Evolutionary conservation across 768 basidiomycete species (phyloP), one percentile per base, ranked within the genome.

Genomic region (Mycena metata): DNA sequence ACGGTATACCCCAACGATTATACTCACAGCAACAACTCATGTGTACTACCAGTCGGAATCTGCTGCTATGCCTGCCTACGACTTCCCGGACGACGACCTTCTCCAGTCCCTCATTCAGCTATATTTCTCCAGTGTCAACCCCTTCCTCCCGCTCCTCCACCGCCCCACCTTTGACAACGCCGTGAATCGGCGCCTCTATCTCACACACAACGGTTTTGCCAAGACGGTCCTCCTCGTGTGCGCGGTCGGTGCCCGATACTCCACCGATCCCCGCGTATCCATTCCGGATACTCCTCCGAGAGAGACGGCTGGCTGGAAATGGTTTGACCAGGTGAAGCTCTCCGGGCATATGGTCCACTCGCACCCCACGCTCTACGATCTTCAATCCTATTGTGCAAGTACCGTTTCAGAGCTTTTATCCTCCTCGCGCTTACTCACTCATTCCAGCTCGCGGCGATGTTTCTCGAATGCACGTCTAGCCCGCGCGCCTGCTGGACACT

Each of bases 401-500:
- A 7, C 23, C 36, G 19, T 2, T 45, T 26, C 47, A 9, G 77
- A 12, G 15, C 12, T 15, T 13, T 59, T 33, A 15, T 11, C 33
- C 23, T 26, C 17, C 11, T 17, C 21, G 19, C 19, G 39, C 39
- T 39, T 10, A 39, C 21, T 39, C 39, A 39, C 21, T 55, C 30
- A 0, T 24, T 15, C 17, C 47, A 68, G 67, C 60, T 68, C 3
- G 49, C 67, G 7, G 49, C 58, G n/a, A 26, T 58, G 55, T 68
- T 63, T 9, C 60, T 68, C 6, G 67, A 63, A 15, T 47, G 67
- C 17, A 59, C 61, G 9, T 68, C 67, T 7, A 49, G 47, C 11
- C n/a, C 56, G 23, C 60, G 67, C 12, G 49, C 67, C 8, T 57
- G 84, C 67, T 94, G 93, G 93, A 87, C 86, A 1, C 75, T 90